Evolutionary conservation across 176 grass and related monocot genomes (phyloP).

Genomic region (Oropetium thomaeum): DNA sequence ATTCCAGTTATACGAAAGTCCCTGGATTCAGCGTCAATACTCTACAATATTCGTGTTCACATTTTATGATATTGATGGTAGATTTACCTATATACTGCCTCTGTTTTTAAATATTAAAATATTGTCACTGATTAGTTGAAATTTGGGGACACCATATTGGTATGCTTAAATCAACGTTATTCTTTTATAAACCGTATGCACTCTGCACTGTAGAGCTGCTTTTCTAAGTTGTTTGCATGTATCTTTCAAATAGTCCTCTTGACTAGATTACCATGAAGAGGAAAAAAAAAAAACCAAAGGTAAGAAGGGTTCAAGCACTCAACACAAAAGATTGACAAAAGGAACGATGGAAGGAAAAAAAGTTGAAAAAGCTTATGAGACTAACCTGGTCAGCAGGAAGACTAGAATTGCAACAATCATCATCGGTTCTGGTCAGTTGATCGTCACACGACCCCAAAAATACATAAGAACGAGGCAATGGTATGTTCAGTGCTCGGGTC

Average conservation of each 20-base stretch:
- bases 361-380: too few relatives aligned
- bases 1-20: neutral
- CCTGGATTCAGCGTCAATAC: neutral
- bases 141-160: neutral
- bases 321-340: too few relatives aligned
- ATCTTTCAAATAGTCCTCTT: too few relatives aligned
- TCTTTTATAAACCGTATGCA: neutral
- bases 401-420: slow-evolving; percentile 9
- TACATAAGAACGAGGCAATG: slow-evolving; percentile 73
- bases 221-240: too few relatives aligned
- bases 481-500: slow-evolving; percentile 87
- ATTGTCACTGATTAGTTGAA: too few relatives aligned
- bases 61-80: neutral
- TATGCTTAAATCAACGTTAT: neutral
- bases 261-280: too few relatives aligned
- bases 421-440: slow-evolving; percentile 2
- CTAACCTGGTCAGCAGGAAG: slow-evolving; percentile 6
- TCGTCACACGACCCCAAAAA: slow-evolving; percentile 47
- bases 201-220: too few relatives aligned
- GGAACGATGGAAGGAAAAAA: slow-evolving; percentile 23
- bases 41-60: neutral
- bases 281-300: too few relatives aligned
- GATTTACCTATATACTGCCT: neutral
- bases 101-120: too few relatives aligned
- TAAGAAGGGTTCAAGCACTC: too few relatives aligned